Percentiles rank a stretch among this genome's conserved stretches.
These are phyloP conservation scores for Pseudonectria foliicola DNA, from an alignment of 2,329 filamentous ascomycete genomes.

Conservation along the genomic window DNA sequence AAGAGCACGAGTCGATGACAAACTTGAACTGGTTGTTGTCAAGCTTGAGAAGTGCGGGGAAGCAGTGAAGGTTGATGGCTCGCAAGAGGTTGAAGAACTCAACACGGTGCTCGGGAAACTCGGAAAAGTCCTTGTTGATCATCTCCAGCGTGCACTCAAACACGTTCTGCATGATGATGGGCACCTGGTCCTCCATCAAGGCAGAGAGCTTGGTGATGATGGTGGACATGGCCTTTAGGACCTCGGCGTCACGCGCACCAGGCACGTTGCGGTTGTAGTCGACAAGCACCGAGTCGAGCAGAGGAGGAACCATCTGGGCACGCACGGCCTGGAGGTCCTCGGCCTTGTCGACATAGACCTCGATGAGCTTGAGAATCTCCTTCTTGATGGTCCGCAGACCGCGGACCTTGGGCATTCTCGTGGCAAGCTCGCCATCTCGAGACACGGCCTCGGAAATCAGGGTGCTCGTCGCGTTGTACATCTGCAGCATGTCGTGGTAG, in stretches of 20 bases:
- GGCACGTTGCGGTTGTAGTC: conserved; percentile 98
- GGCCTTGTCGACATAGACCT: conserved; percentile 96
- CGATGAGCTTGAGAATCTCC: conserved; percentile 96
- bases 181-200: conserved; percentile 97
- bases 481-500: conserved; percentile 96
- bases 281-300: conserved; percentile 86
- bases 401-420: conserved; percentile 94
- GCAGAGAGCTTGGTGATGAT: conserved; percentile 94
- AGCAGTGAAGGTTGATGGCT: conserved; percentile 95
- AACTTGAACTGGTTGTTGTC: conserved; percentile 98
- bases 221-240: conserved; percentile 94
- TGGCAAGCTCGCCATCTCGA: conserved; percentile 82
- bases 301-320: conserved; percentile 87
- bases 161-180: conserved; percentile 95
- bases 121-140: conserved; percentile 99
- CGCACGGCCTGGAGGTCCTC: conserved; percentile 93
- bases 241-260: conserved; percentile 91
- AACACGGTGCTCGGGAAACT: conserved; percentile 97
- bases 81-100: conserved; percentile 97
- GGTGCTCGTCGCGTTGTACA: conserved; percentile 96
- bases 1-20: conserved; percentile 98
- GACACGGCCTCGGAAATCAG: conserved; percentile 91
- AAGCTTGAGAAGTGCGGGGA: conserved; percentile 86
- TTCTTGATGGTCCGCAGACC: conserved; percentile 98
- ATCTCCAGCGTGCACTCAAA: conserved; percentile 98